Base-by-base conservation (phyloP, 2,329 filamentous ascomycete genomes). In the Aspergillus fumigatus region DNA sequence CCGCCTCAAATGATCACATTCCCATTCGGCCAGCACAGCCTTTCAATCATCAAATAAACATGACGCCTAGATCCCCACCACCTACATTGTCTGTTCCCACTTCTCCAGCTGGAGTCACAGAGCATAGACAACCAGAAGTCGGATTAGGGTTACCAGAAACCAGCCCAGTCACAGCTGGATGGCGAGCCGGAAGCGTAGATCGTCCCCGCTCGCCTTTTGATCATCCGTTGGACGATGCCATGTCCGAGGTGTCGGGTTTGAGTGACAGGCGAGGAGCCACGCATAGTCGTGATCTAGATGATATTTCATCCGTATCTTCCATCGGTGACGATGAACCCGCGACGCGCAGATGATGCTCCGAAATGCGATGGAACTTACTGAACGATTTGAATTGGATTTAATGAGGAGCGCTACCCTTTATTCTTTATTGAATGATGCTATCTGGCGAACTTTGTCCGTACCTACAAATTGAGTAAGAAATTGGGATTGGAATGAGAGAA, bases 291-390 rank as follows among this genome's bases (percentile, higher is more conserved):
- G 63, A 64, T 14, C 59, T 65, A 40, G 68, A 71, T 62, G 67
- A 70, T 51, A 49, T 69, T 35, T 73, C 70, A 23, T 67, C 68
- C 38, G 68, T 73, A 3, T 73, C 68, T 23, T 70, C 68, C 23
- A 47, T 47, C 11, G 21, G 23, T 47, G 43, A 47, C 10, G 21
- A 47, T 14, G 43, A 47, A 10, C 21, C 4, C 8, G 41, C 7
- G n/a, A 23, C 41, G 43, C 19, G 23, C 21, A 23, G 21, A 47
- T 23, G 5, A 23, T 14, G 23, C 32, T 10, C 14, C 11, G 3
- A 19, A 23, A 17, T 9, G 10, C 17, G 17, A 47, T 47, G 21
- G 41, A 25, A 14, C 11, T 47, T 1, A 17, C 17, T 38, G 32
- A 4, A 38, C 14, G 4, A 35, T 35, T 35, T 35, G 17, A 38